A percentile compares a stretch with the other conserved stretches of the same genome.
phyloP scores from a whole-genome alignment of 371 early-diverging fungal genomes.

The Saksenaea oblongispora region DNA sequence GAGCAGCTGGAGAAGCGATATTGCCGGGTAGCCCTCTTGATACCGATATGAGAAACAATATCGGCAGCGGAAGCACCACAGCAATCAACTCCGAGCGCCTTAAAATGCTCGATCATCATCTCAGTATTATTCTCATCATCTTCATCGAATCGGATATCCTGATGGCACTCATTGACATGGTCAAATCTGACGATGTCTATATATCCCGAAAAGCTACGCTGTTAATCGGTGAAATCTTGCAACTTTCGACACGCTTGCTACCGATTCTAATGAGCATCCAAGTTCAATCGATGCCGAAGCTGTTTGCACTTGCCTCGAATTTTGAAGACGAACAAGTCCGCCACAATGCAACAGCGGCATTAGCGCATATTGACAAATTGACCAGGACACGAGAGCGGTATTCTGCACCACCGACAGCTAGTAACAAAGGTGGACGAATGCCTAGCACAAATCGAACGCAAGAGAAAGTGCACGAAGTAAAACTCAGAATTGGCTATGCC shows the following conservation, averaged over 20 bases:
- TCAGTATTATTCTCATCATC: slow-evolving; percentile 69
- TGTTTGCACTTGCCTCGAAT: slow-evolving; percentile 77
- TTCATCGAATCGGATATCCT: slow-evolving; percentile 83
- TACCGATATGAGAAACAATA: not conserved
- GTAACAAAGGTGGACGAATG: slow-evolving; percentile 27
- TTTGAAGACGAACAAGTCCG: slow-evolving; percentile 77
- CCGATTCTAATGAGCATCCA: slow-evolving; percentile 60
- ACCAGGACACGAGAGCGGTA: slow-evolving; percentile 46
- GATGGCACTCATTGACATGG: slow-evolving; percentile 62
- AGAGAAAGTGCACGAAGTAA: slow-evolving; percentile 68
- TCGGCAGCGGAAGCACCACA: slow-evolving; percentile 15
- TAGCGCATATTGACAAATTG: slow-evolving; percentile 73
- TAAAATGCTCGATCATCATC: slow-evolving; percentile 72
- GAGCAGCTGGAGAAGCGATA: not conserved
- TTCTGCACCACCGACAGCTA: slow-evolving; percentile 12
- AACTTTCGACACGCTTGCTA: slow-evolving; percentile 69
- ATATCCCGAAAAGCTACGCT: slow-evolving; percentile 67
- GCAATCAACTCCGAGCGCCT: slow-evolving; percentile 47
- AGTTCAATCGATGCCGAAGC: slow-evolving; percentile 71
- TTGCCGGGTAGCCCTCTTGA: not conserved
- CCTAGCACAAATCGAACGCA: slow-evolving; percentile 33
- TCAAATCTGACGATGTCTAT: slow-evolving; percentile 52
- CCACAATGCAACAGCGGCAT: slow-evolving; percentile 74
- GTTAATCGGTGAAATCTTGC: slow-evolving; percentile 76
- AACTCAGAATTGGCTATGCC: slow-evolving; percentile 67